Evolutionary conservation across 805 yeast species (phyloP).

Genomic region (Candida sonorensis): DNA sequence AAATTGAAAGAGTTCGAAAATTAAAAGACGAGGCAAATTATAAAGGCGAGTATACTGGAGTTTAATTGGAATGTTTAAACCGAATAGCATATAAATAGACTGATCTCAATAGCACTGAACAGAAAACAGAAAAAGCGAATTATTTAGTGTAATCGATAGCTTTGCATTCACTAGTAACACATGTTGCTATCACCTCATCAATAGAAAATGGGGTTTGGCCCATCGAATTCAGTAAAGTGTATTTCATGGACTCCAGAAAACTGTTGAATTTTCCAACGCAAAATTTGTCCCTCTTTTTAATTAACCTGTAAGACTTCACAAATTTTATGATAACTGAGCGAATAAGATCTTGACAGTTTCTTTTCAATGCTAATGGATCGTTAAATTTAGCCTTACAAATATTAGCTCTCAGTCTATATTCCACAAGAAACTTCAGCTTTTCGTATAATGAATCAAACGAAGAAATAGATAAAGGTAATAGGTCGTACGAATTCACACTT

Average conservation of each 20-base stretch:
- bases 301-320: conserved; percentile 11
- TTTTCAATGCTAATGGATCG: conserved; percentile 12
- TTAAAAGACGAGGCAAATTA: conserved; percentile 67
- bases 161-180: too few species aligned
- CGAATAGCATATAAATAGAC: background rate
- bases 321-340: conserved; percentile 14
- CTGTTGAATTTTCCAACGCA: background rate
- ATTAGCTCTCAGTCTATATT: conserved; percentile 27
- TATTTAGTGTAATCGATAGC: too few species aligned
- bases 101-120: too few species aligned
- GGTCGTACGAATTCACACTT: conserved; percentile 14
- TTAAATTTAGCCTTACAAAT: conserved; percentile 21
- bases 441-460: conserved; percentile 18
- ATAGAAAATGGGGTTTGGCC: background rate
- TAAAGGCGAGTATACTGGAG: conserved; percentile 37
- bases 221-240: background rate
- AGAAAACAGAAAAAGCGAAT: too few species aligned
- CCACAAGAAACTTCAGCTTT: conserved; percentile 21
- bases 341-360: conserved; percentile 11
- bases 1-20: conserved; percentile 63
- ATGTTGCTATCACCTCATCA: background rate
- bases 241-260: conserved; percentile 3
- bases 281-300: conserved; percentile 6
- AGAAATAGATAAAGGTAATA: conserved; percentile 3
- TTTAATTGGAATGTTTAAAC: conserved; percentile 1